Evolutionary conservation across 108 stramenopile species (phyloP).

Genomic region (Aurantiochytrium sp.): DNA sequence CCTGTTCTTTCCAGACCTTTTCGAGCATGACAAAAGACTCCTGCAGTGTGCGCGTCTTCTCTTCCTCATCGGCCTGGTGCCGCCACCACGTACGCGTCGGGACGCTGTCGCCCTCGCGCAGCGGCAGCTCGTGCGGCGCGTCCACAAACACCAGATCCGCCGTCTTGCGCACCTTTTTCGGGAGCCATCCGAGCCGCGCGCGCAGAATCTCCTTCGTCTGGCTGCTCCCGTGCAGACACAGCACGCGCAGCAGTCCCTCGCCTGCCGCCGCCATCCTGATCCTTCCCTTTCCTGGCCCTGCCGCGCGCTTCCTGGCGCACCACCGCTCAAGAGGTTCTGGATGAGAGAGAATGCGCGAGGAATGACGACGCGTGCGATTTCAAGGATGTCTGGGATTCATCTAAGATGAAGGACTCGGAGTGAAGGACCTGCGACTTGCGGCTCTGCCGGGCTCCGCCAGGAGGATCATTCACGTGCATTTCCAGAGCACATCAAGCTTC

Average conservation of each 20-base stretch:
- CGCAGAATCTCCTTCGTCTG: conserved; percentile 1
- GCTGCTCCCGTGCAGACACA: conserved; percentile 7
- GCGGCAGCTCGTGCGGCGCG: conserved; percentile 15
- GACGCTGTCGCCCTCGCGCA: neutral
- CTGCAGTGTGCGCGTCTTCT: neutral
- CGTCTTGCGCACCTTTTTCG: neutral
- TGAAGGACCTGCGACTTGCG: too few relatives aligned
- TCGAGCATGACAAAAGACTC: neutral
- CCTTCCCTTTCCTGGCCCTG: too few relatives aligned
- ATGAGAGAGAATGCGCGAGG: too few relatives aligned
- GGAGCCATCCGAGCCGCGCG: neutral
- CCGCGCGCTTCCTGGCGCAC: too few relatives aligned
- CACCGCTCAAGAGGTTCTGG: too few relatives aligned
- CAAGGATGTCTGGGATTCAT: too few relatives aligned
- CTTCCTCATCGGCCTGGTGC: neutral
- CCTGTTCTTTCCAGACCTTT: neutral
- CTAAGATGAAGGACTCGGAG: too few relatives aligned
- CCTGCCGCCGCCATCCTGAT: neutral
- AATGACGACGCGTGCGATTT: too few relatives aligned
- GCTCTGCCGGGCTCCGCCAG: too few relatives aligned
- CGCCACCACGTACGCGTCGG: conserved; percentile 13
- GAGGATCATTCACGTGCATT: too few relatives aligned
- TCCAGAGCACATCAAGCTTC: too few relatives aligned
- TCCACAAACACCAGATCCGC: neutral
- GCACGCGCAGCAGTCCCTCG: conserved; percentile 5